Evolutionary conservation across 768 basidiomycete genomes (phyloP).

Genomic region (Boletus patriciae): DNA sequence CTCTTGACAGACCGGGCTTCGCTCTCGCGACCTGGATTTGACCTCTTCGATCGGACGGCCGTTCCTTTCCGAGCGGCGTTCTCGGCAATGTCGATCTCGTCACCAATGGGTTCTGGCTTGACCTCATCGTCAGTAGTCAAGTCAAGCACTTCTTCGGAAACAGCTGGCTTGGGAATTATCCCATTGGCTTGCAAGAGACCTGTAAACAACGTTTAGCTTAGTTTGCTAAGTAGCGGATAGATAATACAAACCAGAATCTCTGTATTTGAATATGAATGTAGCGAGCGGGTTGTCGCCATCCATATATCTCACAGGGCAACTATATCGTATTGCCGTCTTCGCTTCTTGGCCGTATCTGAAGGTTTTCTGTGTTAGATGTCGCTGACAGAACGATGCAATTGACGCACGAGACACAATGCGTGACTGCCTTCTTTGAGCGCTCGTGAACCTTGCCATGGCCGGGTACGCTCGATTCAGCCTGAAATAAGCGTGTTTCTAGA

Average conservation of each 20-base stretch:
- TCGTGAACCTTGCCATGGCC: slow-evolving; percentile 29
- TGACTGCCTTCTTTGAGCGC: slow-evolving; percentile 32
- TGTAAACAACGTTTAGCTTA: slow-evolving; percentile 1
- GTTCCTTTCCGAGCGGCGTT: neutral
- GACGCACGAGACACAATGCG: slow-evolving; percentile 30
- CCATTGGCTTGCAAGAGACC: slow-evolving; percentile 31
- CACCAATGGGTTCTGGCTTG: slow-evolving; percentile 9
- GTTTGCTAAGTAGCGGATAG: neutral
- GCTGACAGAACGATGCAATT: neutral
- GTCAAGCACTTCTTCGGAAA: slow-evolving; percentile 23
- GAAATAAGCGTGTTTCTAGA: fast-evolving
- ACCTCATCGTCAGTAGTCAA: slow-evolving; percentile 13
- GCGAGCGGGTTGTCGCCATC: slow-evolving; percentile 20
- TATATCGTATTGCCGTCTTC: neutral
- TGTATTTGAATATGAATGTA: slow-evolving; percentile 33
- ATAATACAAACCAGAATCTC: slow-evolving; percentile 27
- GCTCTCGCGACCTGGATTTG: neutral
- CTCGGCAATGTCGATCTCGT: slow-evolving; percentile 13
- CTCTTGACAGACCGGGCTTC: slow-evolving; percentile 22
- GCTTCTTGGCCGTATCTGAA: slow-evolving; percentile 28
- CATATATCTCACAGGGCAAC: neutral
- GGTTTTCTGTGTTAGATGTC: neutral
- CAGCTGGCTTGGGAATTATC: slow-evolving; percentile 20
- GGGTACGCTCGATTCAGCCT: neutral
- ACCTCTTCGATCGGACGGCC: slow-evolving; percentile 4